Evolutionary conservation across 2,329 filamentous ascomycete genomes (phyloP).

Genomic region (Fusarium sp.): DNA sequence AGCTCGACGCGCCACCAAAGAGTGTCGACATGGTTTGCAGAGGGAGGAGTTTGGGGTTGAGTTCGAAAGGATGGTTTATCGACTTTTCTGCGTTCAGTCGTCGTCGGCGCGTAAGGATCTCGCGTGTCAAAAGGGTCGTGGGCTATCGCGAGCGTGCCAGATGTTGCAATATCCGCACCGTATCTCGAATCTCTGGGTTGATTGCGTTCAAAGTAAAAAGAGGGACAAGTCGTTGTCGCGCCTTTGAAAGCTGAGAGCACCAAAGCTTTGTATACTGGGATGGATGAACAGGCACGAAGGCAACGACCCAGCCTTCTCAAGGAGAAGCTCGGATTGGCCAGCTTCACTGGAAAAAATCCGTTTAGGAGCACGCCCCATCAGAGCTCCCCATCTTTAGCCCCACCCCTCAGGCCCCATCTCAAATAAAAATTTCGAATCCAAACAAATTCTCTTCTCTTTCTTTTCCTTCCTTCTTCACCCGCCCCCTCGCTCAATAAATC

Average conservation of each 20-base stretch:
- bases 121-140: neutral
- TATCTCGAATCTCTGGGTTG: neutral
- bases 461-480: slow-evolving; percentile 54
- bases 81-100: slow-evolving; percentile 3
- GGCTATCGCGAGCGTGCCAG: neutral
- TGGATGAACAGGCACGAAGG: slow-evolving; percentile 46
- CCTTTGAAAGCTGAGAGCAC: slow-evolving; percentile 28
- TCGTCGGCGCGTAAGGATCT: neutral
- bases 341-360: slow-evolving; percentile 30
- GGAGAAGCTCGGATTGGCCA: slow-evolving; percentile 45
- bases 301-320: slow-evolving; percentile 45
- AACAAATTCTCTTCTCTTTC: slow-evolving; percentile 21
- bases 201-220: neutral
- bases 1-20: slow-evolving; percentile 66
- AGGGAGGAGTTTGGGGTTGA: slow-evolving; percentile 1
- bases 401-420: slow-evolving; percentile 34
- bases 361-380: slow-evolving; percentile 25
- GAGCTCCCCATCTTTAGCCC: slow-evolving; percentile 17
- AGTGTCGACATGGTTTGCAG: slow-evolving; percentile 71
- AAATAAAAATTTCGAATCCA: slow-evolving; percentile 44
- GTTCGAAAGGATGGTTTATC: slow-evolving; percentile 10
- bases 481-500: slow-evolving; percentile 99
- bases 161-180: neutral
- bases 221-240: neutral
- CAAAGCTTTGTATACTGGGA: slow-evolving; percentile 38